Conservation (phyloP, 371 early-diverging fungal genomes). For the Mortierella sp. region DNA sequence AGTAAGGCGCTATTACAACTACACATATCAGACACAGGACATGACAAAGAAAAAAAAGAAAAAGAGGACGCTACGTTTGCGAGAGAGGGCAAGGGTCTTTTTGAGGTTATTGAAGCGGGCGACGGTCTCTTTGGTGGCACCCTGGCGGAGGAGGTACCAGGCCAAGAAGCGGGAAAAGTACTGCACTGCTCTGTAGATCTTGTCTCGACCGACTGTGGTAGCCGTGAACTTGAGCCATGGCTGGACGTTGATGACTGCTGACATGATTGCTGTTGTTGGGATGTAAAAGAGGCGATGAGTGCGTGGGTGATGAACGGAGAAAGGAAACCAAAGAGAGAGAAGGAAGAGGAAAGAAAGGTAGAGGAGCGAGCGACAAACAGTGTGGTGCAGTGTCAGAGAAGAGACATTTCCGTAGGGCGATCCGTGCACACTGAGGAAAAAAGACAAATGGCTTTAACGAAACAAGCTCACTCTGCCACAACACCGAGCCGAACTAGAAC, state of each 20-base stretch:
- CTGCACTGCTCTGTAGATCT: conserved; percentile 80
- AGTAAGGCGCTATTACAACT: not conserved
- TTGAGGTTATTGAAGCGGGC: conserved; percentile 68
- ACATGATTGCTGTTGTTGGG: conserved; percentile 2
- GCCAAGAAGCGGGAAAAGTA: conserved; percentile 80
- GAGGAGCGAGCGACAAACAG: not conserved
- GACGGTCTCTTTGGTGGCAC: conserved; percentile 63
- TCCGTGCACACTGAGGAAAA: conserved; percentile 3
- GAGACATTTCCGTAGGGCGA: not conserved
- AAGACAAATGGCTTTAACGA: not conserved
- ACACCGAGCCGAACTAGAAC: not conserved
- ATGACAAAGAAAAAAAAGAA: not conserved
- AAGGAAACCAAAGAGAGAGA: not conserved
- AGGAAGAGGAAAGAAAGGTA: not conserved
- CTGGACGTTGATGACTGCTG: conserved; percentile 43
- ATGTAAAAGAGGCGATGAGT: not conserved
- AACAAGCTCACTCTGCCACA: not conserved
- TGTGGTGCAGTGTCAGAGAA: not conserved
- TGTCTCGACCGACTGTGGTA: conserved; percentile 84
- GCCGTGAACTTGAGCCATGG: conserved; percentile 59
- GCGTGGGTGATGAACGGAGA: not conserved
- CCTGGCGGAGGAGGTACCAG: conserved; percentile 65
- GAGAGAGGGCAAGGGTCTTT: conserved; percentile 68
- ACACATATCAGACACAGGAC: too few species aligned
- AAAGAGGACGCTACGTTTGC: conserved; percentile 62